These are phyloP conservation scores for Ustilago curta DNA, from an alignment of 1,284 basidiomycete genomes.

Conservation along the genomic window DNA sequence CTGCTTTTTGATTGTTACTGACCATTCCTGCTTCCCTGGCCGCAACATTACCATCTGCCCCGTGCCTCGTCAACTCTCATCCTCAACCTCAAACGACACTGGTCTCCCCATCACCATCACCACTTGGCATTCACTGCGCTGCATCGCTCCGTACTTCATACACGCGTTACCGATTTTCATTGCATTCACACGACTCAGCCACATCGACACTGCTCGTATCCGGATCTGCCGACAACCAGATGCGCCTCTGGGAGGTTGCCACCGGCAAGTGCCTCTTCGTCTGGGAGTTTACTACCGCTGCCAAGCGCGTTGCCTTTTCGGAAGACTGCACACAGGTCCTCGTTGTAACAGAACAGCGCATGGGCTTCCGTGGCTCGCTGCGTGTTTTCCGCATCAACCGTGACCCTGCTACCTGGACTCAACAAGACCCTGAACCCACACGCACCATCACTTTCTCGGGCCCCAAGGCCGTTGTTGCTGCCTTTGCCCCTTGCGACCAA, in stretches of 20 bases:
- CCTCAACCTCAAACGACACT: too few relatives aligned
- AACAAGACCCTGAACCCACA: conserved; percentile 60
- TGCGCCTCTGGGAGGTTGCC: conserved; percentile 90
- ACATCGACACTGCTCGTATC: conserved; percentile 88
- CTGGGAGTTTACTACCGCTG: conserved; percentile 98
- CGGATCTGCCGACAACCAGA: conserved; percentile 86
- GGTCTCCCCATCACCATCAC: too few relatives aligned
- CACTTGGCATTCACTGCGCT: neutral
- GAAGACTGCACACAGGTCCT: conserved; percentile 76
- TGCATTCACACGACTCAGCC: conserved; percentile 72
- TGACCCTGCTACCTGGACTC: conserved; percentile 61
- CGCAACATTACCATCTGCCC: too few relatives aligned
- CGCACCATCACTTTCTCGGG: conserved; percentile 69
- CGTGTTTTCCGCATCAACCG: conserved; percentile 83
- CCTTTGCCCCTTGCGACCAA: conserved; percentile 84
- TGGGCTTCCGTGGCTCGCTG: conserved; percentile 78
- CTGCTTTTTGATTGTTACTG: conserved; percentile 2
- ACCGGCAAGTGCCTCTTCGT: conserved; percentile 81
- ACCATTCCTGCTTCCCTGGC: neutral
- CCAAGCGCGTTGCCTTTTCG: conserved; percentile 92
- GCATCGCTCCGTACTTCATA: neutral
- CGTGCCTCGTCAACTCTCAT: too few relatives aligned
- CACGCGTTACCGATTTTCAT: neutral
- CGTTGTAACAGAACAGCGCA: conserved; percentile 95
- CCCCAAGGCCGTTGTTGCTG: conserved; percentile 89